These are phyloP conservation scores for Leishmania turanica DNA, from an alignment of 208 protist genomes.

Conservation along the genomic window DNA sequence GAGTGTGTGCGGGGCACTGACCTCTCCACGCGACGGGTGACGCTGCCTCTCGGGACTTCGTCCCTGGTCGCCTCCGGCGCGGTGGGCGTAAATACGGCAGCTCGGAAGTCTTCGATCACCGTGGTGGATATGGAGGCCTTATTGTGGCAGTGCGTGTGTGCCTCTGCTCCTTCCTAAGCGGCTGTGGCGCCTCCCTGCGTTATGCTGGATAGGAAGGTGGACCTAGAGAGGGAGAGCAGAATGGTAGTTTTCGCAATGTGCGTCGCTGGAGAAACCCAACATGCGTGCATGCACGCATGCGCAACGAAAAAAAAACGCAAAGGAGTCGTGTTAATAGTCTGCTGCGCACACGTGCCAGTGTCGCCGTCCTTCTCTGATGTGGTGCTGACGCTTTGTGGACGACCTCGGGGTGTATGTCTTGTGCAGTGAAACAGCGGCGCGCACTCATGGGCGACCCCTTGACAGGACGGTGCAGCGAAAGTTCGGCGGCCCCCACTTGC, in stretches of 20 bases:
- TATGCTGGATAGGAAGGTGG: background rate
- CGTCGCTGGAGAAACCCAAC: background rate
- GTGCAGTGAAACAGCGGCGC: background rate
- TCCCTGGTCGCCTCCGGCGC: background rate
- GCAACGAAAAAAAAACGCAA: background rate
- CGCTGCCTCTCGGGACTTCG: slow-evolving; percentile 17
- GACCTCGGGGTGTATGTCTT: background rate
- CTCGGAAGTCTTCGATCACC: background rate
- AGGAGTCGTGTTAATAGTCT: background rate
- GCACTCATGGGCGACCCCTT: background rate
- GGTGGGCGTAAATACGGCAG: background rate
- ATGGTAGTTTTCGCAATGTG: background rate
- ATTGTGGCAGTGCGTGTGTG: slow-evolving; percentile 34
- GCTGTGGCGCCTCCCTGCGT: background rate
- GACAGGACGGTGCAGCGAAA: background rate
- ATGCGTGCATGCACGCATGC: background rate
- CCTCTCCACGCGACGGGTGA: slow-evolving; percentile 15
- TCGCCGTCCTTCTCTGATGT: background rate
- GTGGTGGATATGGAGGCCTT: slow-evolving; percentile 57
- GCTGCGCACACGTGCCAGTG: background rate
- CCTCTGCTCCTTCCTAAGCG: background rate
- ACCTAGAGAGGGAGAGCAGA: background rate
- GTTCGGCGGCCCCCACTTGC: background rate
- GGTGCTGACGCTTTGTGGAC: background rate
- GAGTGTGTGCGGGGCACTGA: slow-evolving; percentile 47